Conservation (phyloP, 768 basidiomycete species). For the Tylopilus sp. region DNA sequence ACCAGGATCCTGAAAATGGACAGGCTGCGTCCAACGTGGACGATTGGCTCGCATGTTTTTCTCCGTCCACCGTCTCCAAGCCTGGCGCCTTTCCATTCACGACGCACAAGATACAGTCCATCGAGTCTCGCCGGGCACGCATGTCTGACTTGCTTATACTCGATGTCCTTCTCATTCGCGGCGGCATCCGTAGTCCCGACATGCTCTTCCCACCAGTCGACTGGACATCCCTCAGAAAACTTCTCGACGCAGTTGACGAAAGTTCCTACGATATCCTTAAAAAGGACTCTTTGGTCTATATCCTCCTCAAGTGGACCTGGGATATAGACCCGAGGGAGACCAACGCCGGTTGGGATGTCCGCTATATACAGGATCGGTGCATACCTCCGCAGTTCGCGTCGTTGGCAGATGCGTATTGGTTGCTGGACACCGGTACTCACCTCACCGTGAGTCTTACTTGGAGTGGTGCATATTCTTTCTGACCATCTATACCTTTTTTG, state of each 20-base stretch:
- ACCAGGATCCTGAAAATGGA: constrained; percentile 15
- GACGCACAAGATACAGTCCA: constrained; percentile 48
- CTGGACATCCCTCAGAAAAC: constrained; percentile 46
- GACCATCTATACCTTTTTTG: neutral
- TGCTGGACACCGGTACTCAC: constrained; percentile 67
- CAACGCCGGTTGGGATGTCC: constrained; percentile 25
- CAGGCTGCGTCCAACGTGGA: constrained; percentile 12
- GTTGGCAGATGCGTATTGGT: constrained; percentile 84
- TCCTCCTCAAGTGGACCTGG: constrained; percentile 74
- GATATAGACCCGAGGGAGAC: constrained; percentile 61
- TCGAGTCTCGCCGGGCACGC: constrained; percentile 57
- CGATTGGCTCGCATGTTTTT: constrained; percentile 42
- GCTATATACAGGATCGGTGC: constrained; percentile 49
- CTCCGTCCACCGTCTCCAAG: constrained; percentile 29
- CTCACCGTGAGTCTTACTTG: constrained; percentile 48
- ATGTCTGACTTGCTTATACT: constrained; percentile 68
- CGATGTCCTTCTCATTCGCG: constrained; percentile 66
- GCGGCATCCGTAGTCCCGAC: constrained; percentile 57
- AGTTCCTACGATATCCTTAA: constrained; percentile 73
- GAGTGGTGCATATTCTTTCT: neutral
- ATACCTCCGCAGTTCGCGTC: constrained; percentile 75
- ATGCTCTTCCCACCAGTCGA: constrained; percentile 68
- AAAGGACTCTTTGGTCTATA: constrained; percentile 78
- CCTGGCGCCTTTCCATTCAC: constrained; percentile 58
- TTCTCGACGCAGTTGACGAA: constrained; percentile 58